A percentile compares a stretch with the other conserved stretches of the same genome.
These are phyloP conservation scores for Entonaema liquescens DNA, from an alignment of 495 filamentous ascomycete genomes.

Conservation along the genomic window DNA sequence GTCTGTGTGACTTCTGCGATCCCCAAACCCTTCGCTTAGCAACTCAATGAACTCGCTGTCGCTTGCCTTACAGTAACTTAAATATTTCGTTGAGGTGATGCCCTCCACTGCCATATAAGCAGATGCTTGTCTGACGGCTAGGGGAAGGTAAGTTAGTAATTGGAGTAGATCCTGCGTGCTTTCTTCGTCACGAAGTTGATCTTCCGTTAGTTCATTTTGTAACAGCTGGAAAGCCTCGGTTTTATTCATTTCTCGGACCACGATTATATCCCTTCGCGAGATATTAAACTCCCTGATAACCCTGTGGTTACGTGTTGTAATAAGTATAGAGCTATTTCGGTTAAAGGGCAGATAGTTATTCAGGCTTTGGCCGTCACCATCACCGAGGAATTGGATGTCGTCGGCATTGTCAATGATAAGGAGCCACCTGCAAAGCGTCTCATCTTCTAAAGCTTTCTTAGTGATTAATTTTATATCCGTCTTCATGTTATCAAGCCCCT, in stretches of 20 bases:
- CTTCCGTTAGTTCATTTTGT: constrained; percentile 13
- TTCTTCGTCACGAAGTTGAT: constrained; percentile 18
- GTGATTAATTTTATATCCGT: constrained; percentile 52
- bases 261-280: constrained; percentile 8
- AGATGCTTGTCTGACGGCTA: constrained; percentile 60
- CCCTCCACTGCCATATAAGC: constrained; percentile 55
- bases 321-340: constrained; percentile 49
- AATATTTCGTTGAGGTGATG: constrained; percentile 43
- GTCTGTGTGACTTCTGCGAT: constrained; percentile 38
- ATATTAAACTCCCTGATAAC: constrained; percentile 33
- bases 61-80: constrained; percentile 38
- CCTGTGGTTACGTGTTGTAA: constrained; percentile 51
- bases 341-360: constrained; percentile 49
- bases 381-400: constrained; percentile 48
- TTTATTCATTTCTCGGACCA: constrained; percentile 46
- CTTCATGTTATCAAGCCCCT: constrained; percentile 45
- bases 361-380: neutral
- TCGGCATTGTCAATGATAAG: constrained; percentile 64
- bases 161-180: constrained; percentile 44
- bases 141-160: constrained; percentile 52
- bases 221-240: constrained; percentile 38
- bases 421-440: constrained; percentile 54
- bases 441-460: constrained; percentile 44
- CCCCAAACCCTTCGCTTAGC: constrained; percentile 35
- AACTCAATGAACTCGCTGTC: constrained; percentile 35